Percentiles rank a stretch among this genome's conserved stretches.
Conservation (phyloP, 169 alveolate species). For the Eimeria nieschulzi region DNA sequence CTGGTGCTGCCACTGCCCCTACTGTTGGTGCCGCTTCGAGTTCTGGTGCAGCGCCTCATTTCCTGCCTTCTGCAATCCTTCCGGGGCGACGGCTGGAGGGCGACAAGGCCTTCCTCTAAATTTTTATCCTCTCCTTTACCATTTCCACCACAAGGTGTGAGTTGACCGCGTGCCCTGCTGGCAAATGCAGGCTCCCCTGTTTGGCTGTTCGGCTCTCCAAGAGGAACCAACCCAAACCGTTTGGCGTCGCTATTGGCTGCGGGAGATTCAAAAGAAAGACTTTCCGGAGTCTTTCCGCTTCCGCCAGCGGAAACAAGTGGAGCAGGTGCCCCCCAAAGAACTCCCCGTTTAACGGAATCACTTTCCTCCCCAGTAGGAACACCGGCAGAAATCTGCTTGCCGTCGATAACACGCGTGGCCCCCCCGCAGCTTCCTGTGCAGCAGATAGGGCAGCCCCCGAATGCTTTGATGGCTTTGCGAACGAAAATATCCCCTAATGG, state of each 20-base stretch:
- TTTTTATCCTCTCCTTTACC: neutral
- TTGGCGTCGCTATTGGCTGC: slow-evolving; percentile 5
- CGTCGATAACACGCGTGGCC: slow-evolving; percentile 9
- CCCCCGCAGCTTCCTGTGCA: slow-evolving; percentile 45
- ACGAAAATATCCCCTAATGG: slow-evolving; percentile 56
- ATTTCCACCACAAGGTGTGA: neutral
- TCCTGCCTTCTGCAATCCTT: slow-evolving; percentile 14
- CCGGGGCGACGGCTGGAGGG: slow-evolving; percentile 17
- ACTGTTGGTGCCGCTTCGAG: slow-evolving; percentile 20
- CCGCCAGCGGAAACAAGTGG: slow-evolving; percentile 32
- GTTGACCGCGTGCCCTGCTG: neutral
- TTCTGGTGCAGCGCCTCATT: slow-evolving; percentile 30
- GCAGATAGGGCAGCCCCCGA: slow-evolving; percentile 54
- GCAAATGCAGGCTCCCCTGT: neutral
- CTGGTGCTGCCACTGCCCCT: slow-evolving; percentile 28
- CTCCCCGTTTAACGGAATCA: neutral
- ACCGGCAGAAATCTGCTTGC: neutral
- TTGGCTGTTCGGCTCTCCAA: neutral
- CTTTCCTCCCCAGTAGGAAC: neutral
- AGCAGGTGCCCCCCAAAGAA: slow-evolving; percentile 39
- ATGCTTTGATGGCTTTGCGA: slow-evolving; percentile 23
- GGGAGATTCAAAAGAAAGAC: slow-evolving; percentile 1
- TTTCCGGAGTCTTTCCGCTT: neutral
- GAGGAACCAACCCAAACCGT: slow-evolving; percentile 10
- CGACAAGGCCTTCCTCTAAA: neutral